Percentiles rank a stretch among this genome's conserved stretches.
Conservation (phyloP, 768 basidiomycete species). For the Cyclocybe aegerita region DNA sequence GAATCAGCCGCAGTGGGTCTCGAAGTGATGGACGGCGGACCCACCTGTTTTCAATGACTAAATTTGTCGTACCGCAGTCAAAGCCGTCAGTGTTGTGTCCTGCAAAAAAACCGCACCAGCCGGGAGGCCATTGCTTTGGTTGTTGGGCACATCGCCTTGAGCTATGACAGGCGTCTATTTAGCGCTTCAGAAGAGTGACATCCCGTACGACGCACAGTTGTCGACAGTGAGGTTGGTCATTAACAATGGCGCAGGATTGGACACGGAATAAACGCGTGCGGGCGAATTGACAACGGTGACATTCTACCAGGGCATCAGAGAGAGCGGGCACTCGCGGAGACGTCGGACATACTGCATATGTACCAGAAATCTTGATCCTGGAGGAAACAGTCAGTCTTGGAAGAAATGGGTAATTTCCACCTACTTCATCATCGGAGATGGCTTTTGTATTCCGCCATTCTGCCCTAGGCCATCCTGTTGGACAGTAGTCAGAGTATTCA, state of each 20-base stretch:
- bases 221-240: slow-evolving; percentile 53
- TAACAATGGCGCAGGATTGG: slow-evolving; percentile 35
- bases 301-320: slow-evolving; percentile 29
- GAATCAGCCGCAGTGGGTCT: neutral
- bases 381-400: neutral
- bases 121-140: slow-evolving; percentile 43
- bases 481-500: neutral
- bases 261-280: slow-evolving; percentile 35
- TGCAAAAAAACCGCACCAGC: slow-evolving; percentile 29
- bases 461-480: slow-evolving; percentile 38
- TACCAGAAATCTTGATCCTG: slow-evolving; percentile 39
- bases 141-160: slow-evolving; percentile 50
- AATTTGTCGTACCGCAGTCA: slow-evolving; percentile 34
- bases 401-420: neutral
- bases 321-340: slow-evolving; percentile 21
- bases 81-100: slow-evolving; percentile 55
- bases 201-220: slow-evolving; percentile 41
- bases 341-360: slow-evolving; percentile 25
- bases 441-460: slow-evolving; percentile 37
- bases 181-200: neutral
- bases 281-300: slow-evolving; percentile 43
- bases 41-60: slow-evolving; percentile 44
- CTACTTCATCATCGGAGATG: slow-evolving; percentile 45
- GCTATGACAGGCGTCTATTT: slow-evolving; percentile 30
- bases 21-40: neutral